Percentiles rank a stretch among this genome's conserved stretches.
Evolutionary conservation across 2,329 filamentous ascomycete species (phyloP).

Genomic region (Parastagonospora nodorum): DNA sequence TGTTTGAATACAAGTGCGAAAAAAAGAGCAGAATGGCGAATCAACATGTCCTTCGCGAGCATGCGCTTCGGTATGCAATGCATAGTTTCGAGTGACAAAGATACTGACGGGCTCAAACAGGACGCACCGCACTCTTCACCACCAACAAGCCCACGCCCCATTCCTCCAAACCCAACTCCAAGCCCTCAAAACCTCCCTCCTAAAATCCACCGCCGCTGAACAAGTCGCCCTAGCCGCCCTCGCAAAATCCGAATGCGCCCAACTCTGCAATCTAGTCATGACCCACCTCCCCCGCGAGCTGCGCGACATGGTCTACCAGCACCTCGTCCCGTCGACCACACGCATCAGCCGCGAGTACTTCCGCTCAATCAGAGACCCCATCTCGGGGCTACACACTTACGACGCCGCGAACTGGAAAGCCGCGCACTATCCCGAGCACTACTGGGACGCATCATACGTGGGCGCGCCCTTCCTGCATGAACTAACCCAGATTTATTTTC

Average conservation of each 20-base stretch:
- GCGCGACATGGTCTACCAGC: slow-evolving; percentile 24
- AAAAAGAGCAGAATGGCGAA: too few relatives aligned
- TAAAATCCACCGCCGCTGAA: slow-evolving; percentile 4
- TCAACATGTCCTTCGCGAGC: too few relatives aligned
- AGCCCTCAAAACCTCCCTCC: slow-evolving; percentile 8
- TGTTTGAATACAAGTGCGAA: not conserved
- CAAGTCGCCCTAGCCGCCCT: slow-evolving; percentile 10
- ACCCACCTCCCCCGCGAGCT: slow-evolving; percentile 16
- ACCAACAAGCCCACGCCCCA: slow-evolving; percentile 3
- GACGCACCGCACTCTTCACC: too few relatives aligned
- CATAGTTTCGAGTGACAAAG: too few relatives aligned
- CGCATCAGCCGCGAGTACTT: slow-evolving; percentile 26
- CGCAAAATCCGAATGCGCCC: slow-evolving; percentile 19
- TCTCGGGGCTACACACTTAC: slow-evolving; percentile 19
- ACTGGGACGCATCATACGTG: slow-evolving; percentile 16
- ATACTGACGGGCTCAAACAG: too few relatives aligned
- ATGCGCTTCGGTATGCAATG: too few relatives aligned
- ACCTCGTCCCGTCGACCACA: slow-evolving; percentile 14
- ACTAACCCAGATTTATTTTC: slow-evolving; percentile 22
- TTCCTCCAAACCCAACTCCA: slow-evolving; percentile 9
- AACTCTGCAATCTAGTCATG: slow-evolving; percentile 11
- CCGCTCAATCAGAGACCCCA: slow-evolving; percentile 21
- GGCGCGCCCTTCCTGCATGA: slow-evolving; percentile 11
- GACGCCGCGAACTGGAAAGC: slow-evolving; percentile 23
- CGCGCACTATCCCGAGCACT: slow-evolving; percentile 20